Percentiles rank a stretch among this genome's conserved stretches.
Conservation (phyloP, 345 rosid genomes). For the Gossypium ekmanianum region DNA sequence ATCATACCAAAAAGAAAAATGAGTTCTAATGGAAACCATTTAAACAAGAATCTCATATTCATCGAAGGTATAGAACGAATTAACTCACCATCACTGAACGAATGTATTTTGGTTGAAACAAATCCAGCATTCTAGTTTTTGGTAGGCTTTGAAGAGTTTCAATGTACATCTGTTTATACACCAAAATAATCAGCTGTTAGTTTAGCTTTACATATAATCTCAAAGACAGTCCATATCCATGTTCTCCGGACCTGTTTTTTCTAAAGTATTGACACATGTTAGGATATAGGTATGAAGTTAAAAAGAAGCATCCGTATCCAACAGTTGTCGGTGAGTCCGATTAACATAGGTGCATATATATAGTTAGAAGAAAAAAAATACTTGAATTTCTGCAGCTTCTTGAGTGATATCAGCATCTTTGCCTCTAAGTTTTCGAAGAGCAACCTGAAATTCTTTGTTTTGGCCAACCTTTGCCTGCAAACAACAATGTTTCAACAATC, state of each 20-base stretch:
- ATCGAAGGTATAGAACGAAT: not conserved
- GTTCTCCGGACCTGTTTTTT: not conserved
- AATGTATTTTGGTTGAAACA: slow-evolving; percentile 57
- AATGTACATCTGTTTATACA: slow-evolving; percentile 37
- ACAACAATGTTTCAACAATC: slow-evolving; percentile 1
- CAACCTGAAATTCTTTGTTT: slow-evolving; percentile 55
- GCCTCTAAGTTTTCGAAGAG: slow-evolving; percentile 69
- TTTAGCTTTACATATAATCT: not conserved
- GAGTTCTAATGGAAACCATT: not conserved
- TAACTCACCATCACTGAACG: slow-evolving; percentile 65
- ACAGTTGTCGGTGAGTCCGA: not conserved
- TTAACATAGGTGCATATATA: not conserved
- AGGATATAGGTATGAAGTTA: not conserved
- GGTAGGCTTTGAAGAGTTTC: slow-evolving; percentile 62
- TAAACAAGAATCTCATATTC: not conserved
- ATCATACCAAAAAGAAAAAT: not conserved
- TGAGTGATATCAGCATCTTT: slow-evolving; percentile 51
- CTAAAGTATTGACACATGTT: not conserved
- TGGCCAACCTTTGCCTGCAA: slow-evolving; percentile 71
- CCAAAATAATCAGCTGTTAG: not conserved
- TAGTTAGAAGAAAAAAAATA: slow-evolving; percentile 14
- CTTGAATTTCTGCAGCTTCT: slow-evolving; percentile 79
- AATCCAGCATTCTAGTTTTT: slow-evolving; percentile 53
- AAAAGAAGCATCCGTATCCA: not conserved
- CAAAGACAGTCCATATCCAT: not conserved